Evolutionary conservation across 306 rosid species (phyloP).

Genomic region (Citrullus amarus): DNA sequence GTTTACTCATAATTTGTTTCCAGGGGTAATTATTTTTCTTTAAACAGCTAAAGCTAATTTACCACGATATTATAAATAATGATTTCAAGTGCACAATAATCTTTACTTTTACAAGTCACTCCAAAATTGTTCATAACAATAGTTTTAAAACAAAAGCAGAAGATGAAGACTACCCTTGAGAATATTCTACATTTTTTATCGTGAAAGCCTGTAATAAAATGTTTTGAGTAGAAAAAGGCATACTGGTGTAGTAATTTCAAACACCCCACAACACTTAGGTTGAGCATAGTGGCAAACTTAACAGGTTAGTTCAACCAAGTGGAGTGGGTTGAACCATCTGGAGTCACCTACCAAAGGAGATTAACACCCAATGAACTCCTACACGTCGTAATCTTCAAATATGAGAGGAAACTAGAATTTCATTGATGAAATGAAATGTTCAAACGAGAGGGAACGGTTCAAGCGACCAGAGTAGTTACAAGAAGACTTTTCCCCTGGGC

Average conservation of each 20-base stretch:
- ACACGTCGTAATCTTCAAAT: too few relatives aligned
- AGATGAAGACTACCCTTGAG: neutral
- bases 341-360: neutral
- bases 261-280: neutral
- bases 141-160: neutral
- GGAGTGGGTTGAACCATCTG: neutral
- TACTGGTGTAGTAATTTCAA: neutral
- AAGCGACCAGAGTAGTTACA: neutral
- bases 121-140: neutral
- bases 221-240: neutral
- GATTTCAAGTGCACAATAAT: neutral
- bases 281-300: neutral
- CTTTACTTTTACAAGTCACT: neutral
- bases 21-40: neutral
- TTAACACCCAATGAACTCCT: too few relatives aligned
- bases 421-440: neutral
- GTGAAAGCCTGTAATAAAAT: neutral
- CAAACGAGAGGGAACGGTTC: neutral
- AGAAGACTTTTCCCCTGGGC: neutral
- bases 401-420: neutral
- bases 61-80: neutral
- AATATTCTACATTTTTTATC: neutral
- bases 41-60: neutral
- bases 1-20: neutral
- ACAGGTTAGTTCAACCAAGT: neutral